Evolutionary conservation across 176 grass and related monocot species (phyloP).

Genomic region (Leersia perrieri): DNA sequence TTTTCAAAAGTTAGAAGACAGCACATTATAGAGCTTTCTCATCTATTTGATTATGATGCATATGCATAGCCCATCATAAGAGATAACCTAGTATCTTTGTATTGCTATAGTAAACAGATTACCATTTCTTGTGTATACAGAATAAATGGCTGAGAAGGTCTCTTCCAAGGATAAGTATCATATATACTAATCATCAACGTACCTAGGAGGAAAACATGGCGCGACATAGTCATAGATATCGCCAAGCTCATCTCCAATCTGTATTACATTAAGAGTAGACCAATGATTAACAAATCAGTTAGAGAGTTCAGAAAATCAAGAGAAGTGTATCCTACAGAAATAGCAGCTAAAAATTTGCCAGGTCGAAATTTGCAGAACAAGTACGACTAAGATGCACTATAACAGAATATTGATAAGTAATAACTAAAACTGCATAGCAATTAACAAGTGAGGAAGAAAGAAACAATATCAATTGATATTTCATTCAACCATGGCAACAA

Average conservation of each 20-base stretch:
- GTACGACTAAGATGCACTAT: constrained; percentile 8
- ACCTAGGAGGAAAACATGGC: constrained; percentile 99
- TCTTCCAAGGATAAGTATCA: constrained; percentile 9
- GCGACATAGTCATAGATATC: constrained; percentile 99
- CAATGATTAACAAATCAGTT: not conserved
- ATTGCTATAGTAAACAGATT: not conserved
- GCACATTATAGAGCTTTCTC: not conserved
- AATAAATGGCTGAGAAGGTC: constrained; percentile 20
- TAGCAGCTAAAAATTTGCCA: constrained; percentile 18
- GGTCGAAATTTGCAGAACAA: constrained; percentile 11
- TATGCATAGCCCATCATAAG: not conserved
- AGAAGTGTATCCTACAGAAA: not conserved
- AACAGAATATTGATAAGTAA: not conserved
- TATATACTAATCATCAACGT: constrained; percentile 20
- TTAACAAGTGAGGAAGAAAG: not conserved
- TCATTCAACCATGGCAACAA: not conserved
- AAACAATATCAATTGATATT: not conserved
- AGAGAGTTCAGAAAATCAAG: constrained; percentile 23
- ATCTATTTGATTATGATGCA: constrained; percentile 9
- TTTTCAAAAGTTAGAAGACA: constrained; percentile 2
- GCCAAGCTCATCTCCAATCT: constrained; percentile 97
- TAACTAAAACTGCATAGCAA: not conserved
- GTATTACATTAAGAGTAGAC: constrained; percentile 35
- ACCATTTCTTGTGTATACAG: constrained; percentile 1
- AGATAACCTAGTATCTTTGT: not conserved